phyloP scores from a whole-genome alignment of 1,139 yeast species.

The Saccharomycopsis crataegensis region DNA sequence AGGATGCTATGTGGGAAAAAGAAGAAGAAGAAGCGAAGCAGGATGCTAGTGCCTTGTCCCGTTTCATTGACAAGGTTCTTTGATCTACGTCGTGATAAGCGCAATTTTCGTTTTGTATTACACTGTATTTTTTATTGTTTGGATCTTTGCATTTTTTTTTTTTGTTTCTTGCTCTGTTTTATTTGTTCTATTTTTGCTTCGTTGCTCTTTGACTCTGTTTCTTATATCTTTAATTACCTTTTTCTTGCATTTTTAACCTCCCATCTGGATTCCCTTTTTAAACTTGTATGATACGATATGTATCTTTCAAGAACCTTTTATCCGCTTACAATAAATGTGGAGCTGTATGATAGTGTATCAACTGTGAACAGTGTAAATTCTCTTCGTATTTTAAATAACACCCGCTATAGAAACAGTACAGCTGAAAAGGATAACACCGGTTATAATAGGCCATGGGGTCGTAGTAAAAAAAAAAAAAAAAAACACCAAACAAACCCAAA shows the following conservation, averaged over 20 bases:
- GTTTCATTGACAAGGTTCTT: not conserved
- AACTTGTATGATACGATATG: too few species aligned
- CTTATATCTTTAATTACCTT: not conserved
- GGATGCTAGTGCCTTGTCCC: not conserved
- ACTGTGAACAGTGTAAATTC: too few species aligned
- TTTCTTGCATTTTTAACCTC: not conserved
- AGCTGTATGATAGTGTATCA: too few species aligned
- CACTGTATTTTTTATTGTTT: not conserved
- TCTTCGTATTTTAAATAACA: too few species aligned
- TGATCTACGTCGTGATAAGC: not conserved
- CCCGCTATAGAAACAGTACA: too few species aligned
- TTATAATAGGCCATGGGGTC: too few species aligned
- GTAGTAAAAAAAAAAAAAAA: too few species aligned
- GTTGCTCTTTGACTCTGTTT: not conserved
- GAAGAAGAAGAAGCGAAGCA: constrained; percentile 3
- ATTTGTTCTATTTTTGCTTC: not conserved
- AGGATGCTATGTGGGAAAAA: constrained; percentile 46
- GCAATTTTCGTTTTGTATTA: not conserved
- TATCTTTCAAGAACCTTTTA: too few species aligned
- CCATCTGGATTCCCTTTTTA: not conserved
- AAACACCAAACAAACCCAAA: too few species aligned
- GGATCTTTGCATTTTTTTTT: constrained; percentile 1
- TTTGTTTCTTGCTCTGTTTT: not conserved
- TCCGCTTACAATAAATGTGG: too few species aligned
- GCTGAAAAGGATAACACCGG: too few species aligned